A percentile compares a stretch with the other conserved stretches of the same genome.
These are phyloP conservation scores for Yamadazyma dushanensis DNA, from an alignment of 1,139 yeast species.

Conservation along the genomic window DNA sequence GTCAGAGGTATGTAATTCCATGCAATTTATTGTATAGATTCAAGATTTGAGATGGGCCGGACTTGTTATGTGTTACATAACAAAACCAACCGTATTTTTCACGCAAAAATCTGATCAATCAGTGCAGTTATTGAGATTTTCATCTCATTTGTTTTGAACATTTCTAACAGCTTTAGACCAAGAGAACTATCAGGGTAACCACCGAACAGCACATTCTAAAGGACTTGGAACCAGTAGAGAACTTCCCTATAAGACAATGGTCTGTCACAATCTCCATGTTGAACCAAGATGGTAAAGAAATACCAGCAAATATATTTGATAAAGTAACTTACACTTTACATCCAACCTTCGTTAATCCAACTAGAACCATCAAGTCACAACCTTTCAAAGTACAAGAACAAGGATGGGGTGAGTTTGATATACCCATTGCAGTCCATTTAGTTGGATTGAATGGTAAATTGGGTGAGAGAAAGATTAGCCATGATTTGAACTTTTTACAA, in stretches of 20 bases:
- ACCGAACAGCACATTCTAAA: slow-evolving; percentile 83
- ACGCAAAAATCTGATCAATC: too few relatives aligned
- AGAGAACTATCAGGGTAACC: slow-evolving; percentile 85
- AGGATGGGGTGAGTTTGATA: slow-evolving; percentile 99
- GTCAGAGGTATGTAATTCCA: slow-evolving; percentile 18
- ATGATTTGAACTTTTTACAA: slow-evolving; percentile 83
- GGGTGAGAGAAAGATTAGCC: slow-evolving; percentile 83
- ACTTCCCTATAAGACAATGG: slow-evolving; percentile 97
- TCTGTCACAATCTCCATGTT: slow-evolving; percentile 72
- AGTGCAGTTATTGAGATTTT: neutral
- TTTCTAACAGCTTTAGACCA: slow-evolving; percentile 46
- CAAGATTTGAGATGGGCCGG: too few relatives aligned
- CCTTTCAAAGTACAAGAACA: slow-evolving; percentile 92
- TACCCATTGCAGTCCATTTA: slow-evolving; percentile 74
- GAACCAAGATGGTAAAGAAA: slow-evolving; percentile 77
- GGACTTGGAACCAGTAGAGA: slow-evolving; percentile 85
- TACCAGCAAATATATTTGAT: slow-evolving; percentile 87
- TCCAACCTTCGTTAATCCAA: slow-evolving; percentile 92
- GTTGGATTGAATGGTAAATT: slow-evolving; percentile 68
- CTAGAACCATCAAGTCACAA: slow-evolving; percentile 72
- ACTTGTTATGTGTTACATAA: too few relatives aligned
- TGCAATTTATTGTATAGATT: too few relatives aligned
- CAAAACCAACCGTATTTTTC: too few relatives aligned
- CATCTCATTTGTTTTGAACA: neutral
- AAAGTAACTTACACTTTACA: slow-evolving; percentile 91